Conservation (phyloP, 2,329 filamentous ascomycete species). For the Fusarium sacchari region DNA sequence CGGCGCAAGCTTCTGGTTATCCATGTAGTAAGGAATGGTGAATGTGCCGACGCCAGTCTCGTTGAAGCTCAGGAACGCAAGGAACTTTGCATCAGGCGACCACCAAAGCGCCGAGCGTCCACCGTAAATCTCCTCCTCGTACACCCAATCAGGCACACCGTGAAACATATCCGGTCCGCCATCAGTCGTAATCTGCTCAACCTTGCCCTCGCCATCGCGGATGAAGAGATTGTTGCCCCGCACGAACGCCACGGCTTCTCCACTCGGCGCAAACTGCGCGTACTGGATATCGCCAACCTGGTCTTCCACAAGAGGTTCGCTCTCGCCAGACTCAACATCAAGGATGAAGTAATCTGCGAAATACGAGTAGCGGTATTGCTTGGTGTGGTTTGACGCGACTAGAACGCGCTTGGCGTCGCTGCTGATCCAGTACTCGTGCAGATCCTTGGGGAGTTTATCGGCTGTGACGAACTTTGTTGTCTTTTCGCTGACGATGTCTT, state of each 20-base stretch:
- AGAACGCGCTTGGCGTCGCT: slow-evolving; percentile 68
- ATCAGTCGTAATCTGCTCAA: slow-evolving; percentile 67
- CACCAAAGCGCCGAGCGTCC: slow-evolving; percentile 89
- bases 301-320: slow-evolving; percentile 65
- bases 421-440: slow-evolving; percentile 70
- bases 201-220: slow-evolving; percentile 55
- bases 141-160: slow-evolving; percentile 81
- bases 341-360: slow-evolving; percentile 74
- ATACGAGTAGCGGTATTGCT: slow-evolving; percentile 75
- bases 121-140: slow-evolving; percentile 72
- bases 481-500: slow-evolving; percentile 68
- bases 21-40: slow-evolving; percentile 74
- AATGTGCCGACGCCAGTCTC: slow-evolving; percentile 75
- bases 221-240: slow-evolving; percentile 73
- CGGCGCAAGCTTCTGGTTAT: slow-evolving; percentile 64
- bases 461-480: slow-evolving; percentile 67
- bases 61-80: slow-evolving; percentile 91
- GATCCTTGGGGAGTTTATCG: slow-evolving; percentile 64
- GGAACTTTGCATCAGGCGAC: slow-evolving; percentile 84
- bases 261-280: slow-evolving; percentile 67
- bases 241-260: slow-evolving; percentile 72
- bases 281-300: slow-evolving; percentile 74
- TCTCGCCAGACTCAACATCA: slow-evolving; percentile 66
- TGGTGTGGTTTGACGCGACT: slow-evolving; percentile 72
- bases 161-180: slow-evolving; percentile 72